Conservation (phyloP, 192 early-diverging fungal species). For the Coemansia biformis region DNA sequence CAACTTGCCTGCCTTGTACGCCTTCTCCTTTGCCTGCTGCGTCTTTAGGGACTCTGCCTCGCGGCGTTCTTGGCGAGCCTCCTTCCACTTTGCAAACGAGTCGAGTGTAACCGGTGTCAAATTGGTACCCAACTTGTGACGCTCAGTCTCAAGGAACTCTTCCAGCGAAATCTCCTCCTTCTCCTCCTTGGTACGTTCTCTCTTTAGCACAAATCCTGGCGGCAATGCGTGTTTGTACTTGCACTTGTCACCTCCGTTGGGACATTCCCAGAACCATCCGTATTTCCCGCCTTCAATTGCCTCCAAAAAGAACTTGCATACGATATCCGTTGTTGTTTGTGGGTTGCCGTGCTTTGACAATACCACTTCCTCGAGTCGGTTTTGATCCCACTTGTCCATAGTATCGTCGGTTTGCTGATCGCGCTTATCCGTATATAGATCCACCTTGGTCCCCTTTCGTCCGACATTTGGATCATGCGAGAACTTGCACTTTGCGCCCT, state of each 20-base stretch:
- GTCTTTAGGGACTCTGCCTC: slow-evolving; percentile 62
- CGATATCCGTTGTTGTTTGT: slow-evolving; percentile 90
- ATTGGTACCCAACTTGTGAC: slow-evolving; percentile 88
- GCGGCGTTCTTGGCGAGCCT: slow-evolving; percentile 65
- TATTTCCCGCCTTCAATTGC: slow-evolving; percentile 93
- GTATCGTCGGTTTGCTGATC: slow-evolving; percentile 64
- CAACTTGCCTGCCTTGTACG: slow-evolving; percentile 80
- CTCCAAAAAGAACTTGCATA: slow-evolving; percentile 97
- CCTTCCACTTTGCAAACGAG: slow-evolving; percentile 91
- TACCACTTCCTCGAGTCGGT: slow-evolving; percentile 85
- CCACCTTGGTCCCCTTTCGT: slow-evolving; percentile 85
- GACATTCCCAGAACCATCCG: slow-evolving; percentile 99
- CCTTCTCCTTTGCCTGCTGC: slow-evolving; percentile 76
- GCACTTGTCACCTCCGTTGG: slow-evolving; percentile 88
- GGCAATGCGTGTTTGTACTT: slow-evolving; percentile 97
- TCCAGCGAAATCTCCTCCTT: slow-evolving; percentile 87
- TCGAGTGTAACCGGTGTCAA: slow-evolving; percentile 93
- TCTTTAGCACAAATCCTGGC: slow-evolving; percentile 92
- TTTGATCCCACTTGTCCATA: slow-evolving; percentile 96
- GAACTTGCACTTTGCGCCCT: slow-evolving; percentile 93
- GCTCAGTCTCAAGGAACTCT: slow-evolving; percentile 96
- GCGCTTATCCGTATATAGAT: slow-evolving; percentile 88
- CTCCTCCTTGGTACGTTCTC: slow-evolving; percentile 77
- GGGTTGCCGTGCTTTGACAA: slow-evolving; percentile 74
- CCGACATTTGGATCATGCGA: slow-evolving; percentile 90